Conservation (phyloP, 2,329 filamentous ascomycete species). For the Ambrosiella beaveri region DNA sequence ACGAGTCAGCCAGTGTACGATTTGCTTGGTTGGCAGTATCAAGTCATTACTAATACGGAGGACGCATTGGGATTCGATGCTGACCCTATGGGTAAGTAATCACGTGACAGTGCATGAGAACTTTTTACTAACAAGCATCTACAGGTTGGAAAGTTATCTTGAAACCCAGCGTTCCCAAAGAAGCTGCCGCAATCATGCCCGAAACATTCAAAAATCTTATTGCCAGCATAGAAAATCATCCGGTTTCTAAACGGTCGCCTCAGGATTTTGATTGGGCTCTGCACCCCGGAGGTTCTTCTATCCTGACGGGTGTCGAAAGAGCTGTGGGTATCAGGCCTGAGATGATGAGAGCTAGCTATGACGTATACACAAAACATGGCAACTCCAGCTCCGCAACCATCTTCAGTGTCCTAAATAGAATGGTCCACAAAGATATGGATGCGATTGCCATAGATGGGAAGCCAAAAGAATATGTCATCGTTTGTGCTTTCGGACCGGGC, state of each 20-base stretch:
- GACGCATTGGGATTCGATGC: conserved; percentile 48
- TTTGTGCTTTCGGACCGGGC: conserved; percentile 53
- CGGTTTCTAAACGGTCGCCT: conserved; percentile 27
- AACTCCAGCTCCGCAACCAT: conserved; percentile 56
- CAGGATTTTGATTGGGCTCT: conserved; percentile 56
- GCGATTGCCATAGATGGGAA: conserved; percentile 31
- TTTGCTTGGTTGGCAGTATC: conserved; percentile 48
- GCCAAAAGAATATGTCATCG: conserved; percentile 41
- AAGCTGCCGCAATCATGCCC: conserved; percentile 33
- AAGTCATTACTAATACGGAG: conserved; percentile 43
- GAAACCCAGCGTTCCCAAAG: conserved; percentile 40
- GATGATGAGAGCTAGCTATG: conserved; percentile 52
- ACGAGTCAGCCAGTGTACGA: conserved; percentile 33
- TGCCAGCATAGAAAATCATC: conserved; percentile 21
- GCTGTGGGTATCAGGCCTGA: conserved; percentile 39
- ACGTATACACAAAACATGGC: conserved; percentile 49
- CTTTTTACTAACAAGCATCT: conserved; percentile 8
- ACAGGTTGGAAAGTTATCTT: conserved; percentile 50
- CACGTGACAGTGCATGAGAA: background rate
- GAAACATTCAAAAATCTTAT: conserved; percentile 39
- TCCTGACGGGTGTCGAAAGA: conserved; percentile 44
- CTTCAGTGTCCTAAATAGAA: conserved; percentile 45
- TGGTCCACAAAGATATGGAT: conserved; percentile 45
- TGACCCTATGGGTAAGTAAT: conserved; percentile 35
- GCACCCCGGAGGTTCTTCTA: conserved; percentile 51